Percentiles rank a stretch among this genome's conserved stretches.
Conservation (phyloP, 169 alveolate genomes). For the Cyclospora cayetanensis region DNA sequence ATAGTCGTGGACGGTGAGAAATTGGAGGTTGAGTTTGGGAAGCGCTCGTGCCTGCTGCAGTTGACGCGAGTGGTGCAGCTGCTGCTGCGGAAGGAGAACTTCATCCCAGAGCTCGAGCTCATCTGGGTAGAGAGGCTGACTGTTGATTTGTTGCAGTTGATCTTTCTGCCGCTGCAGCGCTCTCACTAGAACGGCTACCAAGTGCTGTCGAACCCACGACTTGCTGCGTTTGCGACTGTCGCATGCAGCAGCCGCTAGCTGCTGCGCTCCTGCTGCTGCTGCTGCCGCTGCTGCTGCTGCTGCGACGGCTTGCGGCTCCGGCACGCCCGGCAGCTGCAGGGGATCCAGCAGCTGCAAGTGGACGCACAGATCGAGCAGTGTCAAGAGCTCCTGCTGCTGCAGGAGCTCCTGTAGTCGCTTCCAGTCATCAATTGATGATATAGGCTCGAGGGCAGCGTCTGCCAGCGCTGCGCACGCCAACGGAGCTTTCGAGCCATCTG, state of each 20-base stretch:
- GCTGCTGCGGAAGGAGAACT: slow-evolving; percentile 71
- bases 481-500: neutral
- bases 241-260: neutral
- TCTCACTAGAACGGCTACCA: neutral
- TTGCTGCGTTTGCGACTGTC: slow-evolving; percentile 4
- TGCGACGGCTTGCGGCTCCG: neutral
- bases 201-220: neutral
- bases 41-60: slow-evolving; percentile 78
- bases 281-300: neutral
- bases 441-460: slow-evolving; percentile 32
- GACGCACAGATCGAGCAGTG: slow-evolving; percentile 45
- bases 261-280: too few relatives aligned
- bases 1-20: slow-evolving; percentile 91
- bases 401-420: slow-evolving; percentile 40
- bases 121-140: slow-evolving; percentile 76
- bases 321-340: slow-evolving; percentile 25
- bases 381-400: slow-evolving; percentile 60
- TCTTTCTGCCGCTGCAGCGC: slow-evolving; percentile 2
- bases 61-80: too few relatives aligned
- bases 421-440: slow-evolving; percentile 17
- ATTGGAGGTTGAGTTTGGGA: slow-evolving; percentile 91
- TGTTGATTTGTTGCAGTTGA: slow-evolving; percentile 72
- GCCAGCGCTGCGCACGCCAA: neutral
- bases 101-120: slow-evolving; percentile 76
- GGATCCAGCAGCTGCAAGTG: slow-evolving; percentile 45